Evolutionary conservation across 208 protist genomes (phyloP).

Genomic region (Phytomonas sp.): DNA sequence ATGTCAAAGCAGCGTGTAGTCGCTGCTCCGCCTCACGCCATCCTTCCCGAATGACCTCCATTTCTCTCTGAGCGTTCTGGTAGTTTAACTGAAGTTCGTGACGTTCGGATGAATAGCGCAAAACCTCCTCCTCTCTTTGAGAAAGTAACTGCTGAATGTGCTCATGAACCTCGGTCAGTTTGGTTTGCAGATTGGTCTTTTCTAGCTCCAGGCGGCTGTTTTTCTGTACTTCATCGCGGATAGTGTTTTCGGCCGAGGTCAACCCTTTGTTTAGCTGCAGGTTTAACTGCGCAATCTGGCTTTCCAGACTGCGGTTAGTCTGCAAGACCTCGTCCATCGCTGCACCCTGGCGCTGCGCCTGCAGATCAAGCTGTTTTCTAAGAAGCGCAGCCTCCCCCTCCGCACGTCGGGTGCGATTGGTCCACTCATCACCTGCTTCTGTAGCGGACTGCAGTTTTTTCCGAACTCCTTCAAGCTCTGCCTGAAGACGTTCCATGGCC

Average conservation of each 20-base stretch:
- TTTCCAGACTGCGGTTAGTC: slow-evolving; percentile 23
- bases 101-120: slow-evolving; percentile 32
- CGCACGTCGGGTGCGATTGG: slow-evolving; percentile 14
- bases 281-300: slow-evolving; percentile 23
- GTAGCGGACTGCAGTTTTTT: slow-evolving; percentile 20
- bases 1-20: slow-evolving; percentile 15
- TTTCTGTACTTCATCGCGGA: slow-evolving; percentile 38
- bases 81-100: slow-evolving; percentile 18
- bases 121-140: slow-evolving; percentile 37
- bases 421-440: slow-evolving; percentile 20
- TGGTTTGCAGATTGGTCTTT: slow-evolving; percentile 43
- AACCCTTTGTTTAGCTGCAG: slow-evolving; percentile 31
- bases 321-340: slow-evolving; percentile 20
- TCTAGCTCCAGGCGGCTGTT: slow-evolving; percentile 43
- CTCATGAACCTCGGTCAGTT: slow-evolving; percentile 46
- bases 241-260: slow-evolving; percentile 36
- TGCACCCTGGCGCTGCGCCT: slow-evolving; percentile 25
- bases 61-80: background rate
- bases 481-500: slow-evolving; percentile 38
- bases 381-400: slow-evolving; percentile 25
- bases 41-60: background rate
- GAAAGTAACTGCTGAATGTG: slow-evolving; percentile 35
- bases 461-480: slow-evolving; percentile 24
- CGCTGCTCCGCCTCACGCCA: slow-evolving; percentile 23
- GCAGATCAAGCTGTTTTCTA: slow-evolving; percentile 24